Percentiles rank a stretch among this genome's conserved stretches.
Evolutionary conservation across 306 rosid species (phyloP).

Genomic region (Sindora glabra): DNA sequence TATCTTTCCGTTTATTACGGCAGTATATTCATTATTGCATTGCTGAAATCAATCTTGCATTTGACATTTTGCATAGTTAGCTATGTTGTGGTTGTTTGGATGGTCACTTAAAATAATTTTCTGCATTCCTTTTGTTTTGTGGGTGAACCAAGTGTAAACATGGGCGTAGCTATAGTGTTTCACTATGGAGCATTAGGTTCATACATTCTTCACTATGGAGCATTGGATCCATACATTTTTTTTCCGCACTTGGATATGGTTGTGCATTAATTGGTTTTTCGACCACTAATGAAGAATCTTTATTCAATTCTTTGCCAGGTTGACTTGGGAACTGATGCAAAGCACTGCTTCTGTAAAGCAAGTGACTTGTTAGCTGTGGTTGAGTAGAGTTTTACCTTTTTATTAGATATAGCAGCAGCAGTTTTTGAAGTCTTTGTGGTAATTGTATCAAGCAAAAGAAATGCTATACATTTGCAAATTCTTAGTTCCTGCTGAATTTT

Average conservation of each 20-base stretch:
- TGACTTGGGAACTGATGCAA: constrained; percentile 74
- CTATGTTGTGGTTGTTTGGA: too few relatives aligned
- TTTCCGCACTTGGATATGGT: too few relatives aligned
- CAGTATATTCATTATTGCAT: not conserved
- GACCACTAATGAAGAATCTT: not conserved
- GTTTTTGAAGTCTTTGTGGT: not conserved
- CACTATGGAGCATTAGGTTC: too few relatives aligned
- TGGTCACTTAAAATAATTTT: not conserved
- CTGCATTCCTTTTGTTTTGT: not conserved
- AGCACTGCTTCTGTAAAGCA: constrained; percentile 80
- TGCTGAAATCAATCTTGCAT: not conserved
- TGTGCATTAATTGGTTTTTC: not conserved
- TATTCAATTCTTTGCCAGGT: constrained; percentile 46
- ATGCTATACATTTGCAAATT: too few relatives aligned
- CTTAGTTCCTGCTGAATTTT: too few relatives aligned
- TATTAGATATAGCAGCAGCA: not conserved
- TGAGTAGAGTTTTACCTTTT: constrained; percentile 31
- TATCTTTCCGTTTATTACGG: not conserved
- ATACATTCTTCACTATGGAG: too few relatives aligned
- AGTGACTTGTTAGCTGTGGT: constrained; percentile 79
- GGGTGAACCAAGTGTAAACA: too few relatives aligned
- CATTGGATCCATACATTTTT: too few relatives aligned
- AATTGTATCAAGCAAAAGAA: not conserved
- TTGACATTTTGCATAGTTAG: too few relatives aligned
- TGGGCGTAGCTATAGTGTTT: too few relatives aligned